Percentiles rank a stretch among this genome's conserved stretches.
Conservation (phyloP, 371 early-diverging fungal genomes). For the Mucor indicus region DNA sequence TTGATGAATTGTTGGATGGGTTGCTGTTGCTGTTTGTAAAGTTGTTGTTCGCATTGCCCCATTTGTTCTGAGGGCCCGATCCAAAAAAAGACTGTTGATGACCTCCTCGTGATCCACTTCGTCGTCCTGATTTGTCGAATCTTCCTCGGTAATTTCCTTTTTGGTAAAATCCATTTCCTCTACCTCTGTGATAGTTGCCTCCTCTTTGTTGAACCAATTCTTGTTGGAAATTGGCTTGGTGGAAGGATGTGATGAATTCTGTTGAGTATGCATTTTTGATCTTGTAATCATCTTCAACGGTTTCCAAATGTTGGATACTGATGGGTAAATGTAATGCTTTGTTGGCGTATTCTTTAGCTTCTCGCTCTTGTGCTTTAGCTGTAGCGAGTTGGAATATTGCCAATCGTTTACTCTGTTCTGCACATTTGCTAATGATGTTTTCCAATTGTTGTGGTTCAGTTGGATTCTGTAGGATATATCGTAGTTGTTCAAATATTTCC, state of each 20-base stretch:
- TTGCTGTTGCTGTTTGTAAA: slow-evolving; percentile 8
- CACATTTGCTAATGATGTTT: background rate
- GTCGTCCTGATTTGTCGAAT: background rate
- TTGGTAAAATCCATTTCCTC: background rate
- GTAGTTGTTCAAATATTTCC: slow-evolving; percentile 7
- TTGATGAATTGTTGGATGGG: slow-evolving; percentile 2
- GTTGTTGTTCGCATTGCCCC: background rate
- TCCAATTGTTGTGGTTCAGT: background rate
- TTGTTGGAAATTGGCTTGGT: slow-evolving; percentile 4
- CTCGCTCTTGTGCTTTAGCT: background rate
- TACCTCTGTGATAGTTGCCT: background rate
- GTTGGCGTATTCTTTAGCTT: background rate
- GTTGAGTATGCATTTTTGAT: background rate
- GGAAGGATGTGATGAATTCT: background rate
- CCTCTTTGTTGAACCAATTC: background rate
- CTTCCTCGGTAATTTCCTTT: background rate
- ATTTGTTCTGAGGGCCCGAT: background rate
- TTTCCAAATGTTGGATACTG: slow-evolving; percentile 1
- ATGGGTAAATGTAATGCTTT: slow-evolving; percentile 6
- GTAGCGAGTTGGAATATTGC: slow-evolving; percentile 1
- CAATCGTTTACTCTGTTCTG: background rate
- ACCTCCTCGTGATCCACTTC: slow-evolving; percentile 6
- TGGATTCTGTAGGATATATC: background rate
- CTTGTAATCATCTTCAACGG: background rate
- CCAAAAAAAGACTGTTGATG: slow-evolving; percentile 7